Evolutionary conservation across 306 rosid genomes (phyloP).

Genomic region (Casuarina glauca): DNA sequence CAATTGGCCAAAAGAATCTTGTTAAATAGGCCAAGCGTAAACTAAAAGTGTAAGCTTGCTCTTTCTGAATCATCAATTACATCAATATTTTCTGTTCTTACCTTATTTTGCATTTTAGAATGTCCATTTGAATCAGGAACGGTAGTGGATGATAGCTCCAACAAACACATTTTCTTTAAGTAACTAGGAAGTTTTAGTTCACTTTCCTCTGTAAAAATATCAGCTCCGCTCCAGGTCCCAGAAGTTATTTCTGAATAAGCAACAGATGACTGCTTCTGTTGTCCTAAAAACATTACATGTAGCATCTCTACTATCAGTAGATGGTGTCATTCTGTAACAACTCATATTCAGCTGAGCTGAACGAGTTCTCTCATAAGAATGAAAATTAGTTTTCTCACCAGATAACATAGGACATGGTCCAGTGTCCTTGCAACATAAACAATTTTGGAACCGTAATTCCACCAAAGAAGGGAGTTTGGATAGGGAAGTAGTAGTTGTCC

Average conservation of each 20-base stretch:
- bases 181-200: slow-evolving; percentile 45
- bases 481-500: slow-evolving; percentile 76
- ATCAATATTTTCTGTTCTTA: slow-evolving; percentile 10
- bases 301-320: slow-evolving; percentile 33
- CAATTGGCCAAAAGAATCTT: slow-evolving; percentile 31
- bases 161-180: slow-evolving; percentile 37
- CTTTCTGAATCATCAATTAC: not conserved
- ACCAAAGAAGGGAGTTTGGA: slow-evolving; percentile 73
- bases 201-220: slow-evolving; percentile 61
- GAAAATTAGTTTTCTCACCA: slow-evolving; percentile 40
- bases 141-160: slow-evolving; percentile 36
- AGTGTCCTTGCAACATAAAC: slow-evolving; percentile 57
- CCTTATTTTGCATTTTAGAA: slow-evolving; percentile 54
- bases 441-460: slow-evolving; percentile 73
- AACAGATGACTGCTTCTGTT: slow-evolving; percentile 45
- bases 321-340: slow-evolving; percentile 38
- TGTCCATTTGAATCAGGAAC: slow-evolving; percentile 40
- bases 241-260: slow-evolving; percentile 41
- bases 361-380: slow-evolving; percentile 25
- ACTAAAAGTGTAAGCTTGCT: not conserved
- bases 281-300: slow-evolving; percentile 38
- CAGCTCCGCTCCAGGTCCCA: slow-evolving; percentile 48
- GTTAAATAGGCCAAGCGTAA: slow-evolving; percentile 23
- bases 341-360: slow-evolving; percentile 32
- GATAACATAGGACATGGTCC: slow-evolving; percentile 45